These are phyloP conservation scores for Epichloe elymi DNA, from an alignment of 2,329 filamentous ascomycete species.

Conservation along the genomic window DNA sequence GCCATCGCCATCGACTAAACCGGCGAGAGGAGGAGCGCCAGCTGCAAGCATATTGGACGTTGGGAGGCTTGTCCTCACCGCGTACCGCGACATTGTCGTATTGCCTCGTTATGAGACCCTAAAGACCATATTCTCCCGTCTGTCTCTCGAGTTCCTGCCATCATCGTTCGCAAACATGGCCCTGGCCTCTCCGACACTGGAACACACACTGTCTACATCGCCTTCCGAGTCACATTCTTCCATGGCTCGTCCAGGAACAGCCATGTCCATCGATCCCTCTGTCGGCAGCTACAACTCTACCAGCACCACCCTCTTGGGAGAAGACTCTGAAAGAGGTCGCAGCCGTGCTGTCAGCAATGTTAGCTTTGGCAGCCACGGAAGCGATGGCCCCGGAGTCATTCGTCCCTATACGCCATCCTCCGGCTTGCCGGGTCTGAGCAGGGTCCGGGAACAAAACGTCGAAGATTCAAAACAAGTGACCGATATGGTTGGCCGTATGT, in stretches of 20 bases:
- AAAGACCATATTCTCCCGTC: slow-evolving; percentile 77
- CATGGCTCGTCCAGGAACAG: slow-evolving; percentile 52
- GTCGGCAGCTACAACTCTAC: slow-evolving; percentile 71
- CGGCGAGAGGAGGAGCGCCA: slow-evolving; percentile 32
- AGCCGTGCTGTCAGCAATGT: slow-evolving; percentile 82
- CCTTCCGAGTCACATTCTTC: slow-evolving; percentile 34
- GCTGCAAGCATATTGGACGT: slow-evolving; percentile 59
- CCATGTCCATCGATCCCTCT: slow-evolving; percentile 59
- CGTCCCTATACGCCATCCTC: slow-evolving; percentile 38
- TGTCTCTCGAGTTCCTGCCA: slow-evolving; percentile 67
- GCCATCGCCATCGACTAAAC: slow-evolving; percentile 19
- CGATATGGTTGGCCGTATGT: slow-evolving; percentile 86
- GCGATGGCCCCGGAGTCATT: slow-evolving; percentile 25
- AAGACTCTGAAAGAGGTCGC: slow-evolving; percentile 44
- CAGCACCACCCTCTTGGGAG: slow-evolving; percentile 65
- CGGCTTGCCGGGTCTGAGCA: slow-evolving; percentile 23
- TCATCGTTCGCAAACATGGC: slow-evolving; percentile 38
- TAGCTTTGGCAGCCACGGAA: slow-evolving; percentile 44
- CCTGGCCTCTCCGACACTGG: slow-evolving; percentile 38
- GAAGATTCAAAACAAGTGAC: slow-evolving; percentile 70
- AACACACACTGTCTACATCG: slow-evolving; percentile 36
- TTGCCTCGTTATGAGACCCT: slow-evolving; percentile 79
- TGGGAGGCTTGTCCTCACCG: slow-evolving; percentile 72
- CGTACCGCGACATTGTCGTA: slow-evolving; percentile 81
- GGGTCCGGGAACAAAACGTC: slow-evolving; percentile 43